phyloP scores from a whole-genome alignment of 495 filamentous ascomycete genomes.

The Neurospora cerealis region DNA sequence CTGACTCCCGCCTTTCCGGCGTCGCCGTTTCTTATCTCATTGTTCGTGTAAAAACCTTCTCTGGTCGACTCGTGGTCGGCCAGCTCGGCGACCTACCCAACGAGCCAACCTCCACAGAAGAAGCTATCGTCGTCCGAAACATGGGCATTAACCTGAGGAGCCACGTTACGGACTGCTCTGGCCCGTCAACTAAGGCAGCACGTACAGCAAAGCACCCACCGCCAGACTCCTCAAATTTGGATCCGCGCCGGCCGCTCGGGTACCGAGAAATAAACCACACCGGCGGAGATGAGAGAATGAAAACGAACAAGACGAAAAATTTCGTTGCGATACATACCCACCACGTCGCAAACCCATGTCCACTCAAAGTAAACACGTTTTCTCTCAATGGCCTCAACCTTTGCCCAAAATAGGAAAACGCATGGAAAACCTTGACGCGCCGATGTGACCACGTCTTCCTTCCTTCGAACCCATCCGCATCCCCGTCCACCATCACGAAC shows the following conservation, averaged over 20 bases:
- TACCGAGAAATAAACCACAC: not conserved
- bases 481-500: not conserved
- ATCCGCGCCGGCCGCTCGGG: not conserved
- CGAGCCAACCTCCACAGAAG: not conserved
- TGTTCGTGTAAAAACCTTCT: not conserved
- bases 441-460: not conserved
- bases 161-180: not conserved
- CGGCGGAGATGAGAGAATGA: not conserved
- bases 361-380: not conserved
- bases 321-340: not conserved
- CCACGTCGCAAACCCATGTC: not conserved
- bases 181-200: not conserved
- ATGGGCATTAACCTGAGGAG: not conserved
- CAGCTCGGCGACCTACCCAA: not conserved
- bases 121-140: not conserved
- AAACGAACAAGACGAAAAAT: not conserved
- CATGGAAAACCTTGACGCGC: not conserved
- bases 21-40: not conserved
- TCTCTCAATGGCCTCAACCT: not conserved
- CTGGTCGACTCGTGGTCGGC: not conserved
- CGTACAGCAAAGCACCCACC: not conserved
- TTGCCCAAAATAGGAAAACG: not conserved
- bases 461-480: not conserved
- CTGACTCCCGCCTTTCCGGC: not conserved
- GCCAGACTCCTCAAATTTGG: not conserved